Conservation (phyloP, 176 grass and related monocot species). For the Bromus sterilis region DNA sequence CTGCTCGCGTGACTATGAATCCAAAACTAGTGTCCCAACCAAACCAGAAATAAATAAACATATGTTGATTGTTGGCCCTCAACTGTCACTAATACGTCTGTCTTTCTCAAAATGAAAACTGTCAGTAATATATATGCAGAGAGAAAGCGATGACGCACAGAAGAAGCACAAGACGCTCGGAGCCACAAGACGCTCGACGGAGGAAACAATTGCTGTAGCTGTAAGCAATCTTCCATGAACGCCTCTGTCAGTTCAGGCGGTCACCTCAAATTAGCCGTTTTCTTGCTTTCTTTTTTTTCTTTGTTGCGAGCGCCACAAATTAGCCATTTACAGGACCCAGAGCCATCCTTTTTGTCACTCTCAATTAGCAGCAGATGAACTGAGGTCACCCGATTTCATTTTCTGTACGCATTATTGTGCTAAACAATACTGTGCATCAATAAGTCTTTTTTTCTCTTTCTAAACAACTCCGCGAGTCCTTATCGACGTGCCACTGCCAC, state of each 20-base stretch:
- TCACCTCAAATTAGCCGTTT: no score
- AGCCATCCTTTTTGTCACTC: not conserved
- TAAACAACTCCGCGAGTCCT: not conserved
- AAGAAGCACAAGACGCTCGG: not conserved
- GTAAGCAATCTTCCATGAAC: not conserved
- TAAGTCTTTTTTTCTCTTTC: not conserved
- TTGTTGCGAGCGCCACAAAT: no score
- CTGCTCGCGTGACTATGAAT: not conserved
- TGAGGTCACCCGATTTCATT: not conserved
- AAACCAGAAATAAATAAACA: not conserved
- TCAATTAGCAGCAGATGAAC: not conserved
- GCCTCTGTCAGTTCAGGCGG: no score
- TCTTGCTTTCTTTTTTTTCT: no score
- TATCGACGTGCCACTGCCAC: not conserved
- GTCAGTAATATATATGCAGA: no score
- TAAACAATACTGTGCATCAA: not conserved
- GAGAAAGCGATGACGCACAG: not conserved
- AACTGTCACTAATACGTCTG: not conserved
- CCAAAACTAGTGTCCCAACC: not conserved
- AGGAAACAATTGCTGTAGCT: not conserved
- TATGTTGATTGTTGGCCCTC: not conserved
- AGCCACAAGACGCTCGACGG: not conserved
- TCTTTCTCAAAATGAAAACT: no score
- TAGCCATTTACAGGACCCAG: no score
- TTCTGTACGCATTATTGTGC: not conserved